Conservation (phyloP, 73 alveolate genomes). For the Paramecium bursaria region DNA sequence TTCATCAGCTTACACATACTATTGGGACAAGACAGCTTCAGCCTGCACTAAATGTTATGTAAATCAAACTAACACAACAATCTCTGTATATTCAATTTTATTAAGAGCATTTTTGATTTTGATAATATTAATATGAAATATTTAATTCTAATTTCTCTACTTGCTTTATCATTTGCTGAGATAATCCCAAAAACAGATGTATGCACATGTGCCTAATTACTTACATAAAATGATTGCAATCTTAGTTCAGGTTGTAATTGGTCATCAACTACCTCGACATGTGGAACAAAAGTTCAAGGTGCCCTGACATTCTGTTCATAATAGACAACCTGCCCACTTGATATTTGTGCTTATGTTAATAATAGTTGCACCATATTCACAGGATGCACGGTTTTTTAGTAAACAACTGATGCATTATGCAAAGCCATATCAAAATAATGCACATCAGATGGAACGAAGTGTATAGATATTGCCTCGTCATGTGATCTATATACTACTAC, state of each 20-base stretch:
- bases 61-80: not conserved
- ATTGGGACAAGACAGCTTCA: conserved; percentile 24
- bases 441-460: conserved; percentile 47
- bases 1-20: conserved; percentile 1
- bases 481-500: not conserved
- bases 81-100: not conserved
- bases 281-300: too few relatives aligned
- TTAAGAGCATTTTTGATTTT: too few relatives aligned
- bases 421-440: conserved; percentile 11
- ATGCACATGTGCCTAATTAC: conserved; percentile 6
- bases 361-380: not conserved
- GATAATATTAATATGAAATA: too few relatives aligned
- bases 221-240: conserved; percentile 1
- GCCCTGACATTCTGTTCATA: too few relatives aligned
- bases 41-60: conserved; percentile 9
- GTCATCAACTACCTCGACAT: too few relatives aligned
- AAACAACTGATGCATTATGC: conserved; percentile 14
- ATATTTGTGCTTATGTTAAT: conserved; percentile 21
- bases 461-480: not conserved
- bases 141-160: not conserved
- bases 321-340: too few relatives aligned
- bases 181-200: not conserved
- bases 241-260: not conserved
- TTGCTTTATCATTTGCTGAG: not conserved
- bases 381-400: conserved; percentile 32